Base-by-base conservation (phyloP, 306 rosid species). In the Citrullus colocynthis region DNA sequence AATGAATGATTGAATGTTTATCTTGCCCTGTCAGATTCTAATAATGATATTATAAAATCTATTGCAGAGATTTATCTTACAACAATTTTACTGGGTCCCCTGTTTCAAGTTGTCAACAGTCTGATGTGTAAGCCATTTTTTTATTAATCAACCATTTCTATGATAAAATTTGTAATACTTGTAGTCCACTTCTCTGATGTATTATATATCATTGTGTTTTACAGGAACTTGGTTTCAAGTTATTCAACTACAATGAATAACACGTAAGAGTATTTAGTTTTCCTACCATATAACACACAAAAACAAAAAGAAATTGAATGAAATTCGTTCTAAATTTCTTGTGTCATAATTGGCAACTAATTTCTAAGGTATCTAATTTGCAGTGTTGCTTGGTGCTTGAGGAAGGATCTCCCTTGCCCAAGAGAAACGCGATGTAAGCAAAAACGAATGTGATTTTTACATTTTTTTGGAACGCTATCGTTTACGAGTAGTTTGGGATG, bases 51-150 rank as follows among this genome's bases (percentile, higher is more conserved):
- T 65, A 45, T 16, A 72, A 45, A 34, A 15, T 44, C 80, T 60
- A n/a, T 79, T 88, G 59, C 90, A 94, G 98, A 17, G 97, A 94
- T 84, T 83, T 94, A 84, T 90, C 98, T 78, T 85, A 84, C 86
- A 94, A 94, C 88, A 90, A 90, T 71, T 91, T 94, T 79, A 84
- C 91, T 0, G 80, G 78, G 54, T 61, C 87, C 0, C 41, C 75
- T 0, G 2, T 64, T 92, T 91, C 82, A 84, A 61, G 30, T 55
- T 90, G 97, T 81, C 89, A 45, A 17, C 72, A 4, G 24, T 60
- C 77, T 67, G 16, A 65, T 57, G 88, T 90, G 97, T 92, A 87
- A 90, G 97, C 77, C 72, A 78, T 76, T 57, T 63, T 39, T n/a
- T 44, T 15, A 24, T 24, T 1, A 52, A 58, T 69, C 17, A 9